Base-by-base conservation (phyloP, 192 early-diverging fungal genomes). In the Backusella sp. region DNA sequence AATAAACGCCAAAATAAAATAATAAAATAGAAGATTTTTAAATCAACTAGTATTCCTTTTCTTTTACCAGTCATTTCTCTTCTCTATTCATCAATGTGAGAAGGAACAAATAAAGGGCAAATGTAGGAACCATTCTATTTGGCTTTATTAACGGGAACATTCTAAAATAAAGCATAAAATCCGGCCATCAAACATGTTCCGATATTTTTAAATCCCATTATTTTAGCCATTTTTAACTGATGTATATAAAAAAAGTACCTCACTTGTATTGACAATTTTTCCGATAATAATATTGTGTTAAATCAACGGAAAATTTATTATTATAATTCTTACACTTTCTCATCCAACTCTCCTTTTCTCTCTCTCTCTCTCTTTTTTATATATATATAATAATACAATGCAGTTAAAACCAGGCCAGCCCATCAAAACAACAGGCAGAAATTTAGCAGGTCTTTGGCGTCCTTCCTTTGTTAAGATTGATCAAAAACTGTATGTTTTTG, bases 371-470 rank as follows among this genome's bases (percentile, higher is more conserved):
- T 68, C n/a, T 36, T 11, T 68, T 36, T 35, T 36, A 37, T 68
- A 2, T 67, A 67, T 35, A 67, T 3, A 30, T 19, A 6, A 49
- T 49, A 49, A 11, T 49, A 49, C 1, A 2, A 69, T 69, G 68
- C 37, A 39, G 7, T 30, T 79, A 19, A 84, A 83, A 69, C 82
- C 82, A 32, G 85, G 82, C 28, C 79, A 83, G 68, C 84, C 87
- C 26, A 73, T 77, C 56, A 75, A 79, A 28, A 88, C 87, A 44
- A 85, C 82, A 11, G 87, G 87, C n/a, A 82, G 82, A 73, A 88
- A 86, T 72, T 67, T 88, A 32, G 85, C 84, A 30, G 87, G 87
- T 39, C 78, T 88, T 53, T 88, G 87, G 87, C 69, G 87, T 53
- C 87, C 87, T 6, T 88, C 87, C 7, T 88, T 88, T 72, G 86